Evolutionary conservation across 805 yeast genomes (phyloP).

Genomic region (Cyberlindnera maritima): DNA sequence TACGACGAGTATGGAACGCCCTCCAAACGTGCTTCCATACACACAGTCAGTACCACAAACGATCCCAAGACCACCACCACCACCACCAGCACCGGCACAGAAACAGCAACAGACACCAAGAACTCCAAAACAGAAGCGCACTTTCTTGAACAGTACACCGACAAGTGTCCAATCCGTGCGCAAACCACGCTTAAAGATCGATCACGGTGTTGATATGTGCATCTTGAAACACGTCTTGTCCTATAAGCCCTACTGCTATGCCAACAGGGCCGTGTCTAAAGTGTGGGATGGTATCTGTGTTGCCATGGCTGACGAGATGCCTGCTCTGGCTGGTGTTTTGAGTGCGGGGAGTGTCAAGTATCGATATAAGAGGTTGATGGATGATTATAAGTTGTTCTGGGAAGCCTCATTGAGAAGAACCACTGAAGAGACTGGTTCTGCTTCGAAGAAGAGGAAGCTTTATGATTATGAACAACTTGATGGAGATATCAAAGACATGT

Average conservation of each 20-base stretch:
- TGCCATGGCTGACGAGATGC: neutral
- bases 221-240: neutral
- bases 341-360: constrained; percentile 1
- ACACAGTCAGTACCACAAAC: too few relatives aligned
- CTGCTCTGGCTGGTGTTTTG: neutral
- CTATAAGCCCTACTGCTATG: constrained; percentile 1
- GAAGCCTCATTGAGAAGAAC: neutral
- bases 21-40: too few relatives aligned
- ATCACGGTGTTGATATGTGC: neutral
- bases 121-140: too few relatives aligned
- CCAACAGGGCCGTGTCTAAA: neutral
- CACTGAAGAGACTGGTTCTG: too few relatives aligned
- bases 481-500: neutral
- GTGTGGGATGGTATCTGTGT: neutral
- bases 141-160: neutral
- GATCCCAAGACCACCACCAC: too few relatives aligned
- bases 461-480: neutral
- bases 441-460: neutral
- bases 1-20: too few relatives aligned
- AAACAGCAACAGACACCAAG: too few relatives aligned
- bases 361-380: neutral
- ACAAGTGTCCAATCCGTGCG: neutral
- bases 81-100: too few relatives aligned
- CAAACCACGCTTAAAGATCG: neutral
- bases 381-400: neutral